Base-by-base conservation (phyloP, 2,329 filamentous ascomycete genomes). In the Cercospora brassicicola region DNA sequence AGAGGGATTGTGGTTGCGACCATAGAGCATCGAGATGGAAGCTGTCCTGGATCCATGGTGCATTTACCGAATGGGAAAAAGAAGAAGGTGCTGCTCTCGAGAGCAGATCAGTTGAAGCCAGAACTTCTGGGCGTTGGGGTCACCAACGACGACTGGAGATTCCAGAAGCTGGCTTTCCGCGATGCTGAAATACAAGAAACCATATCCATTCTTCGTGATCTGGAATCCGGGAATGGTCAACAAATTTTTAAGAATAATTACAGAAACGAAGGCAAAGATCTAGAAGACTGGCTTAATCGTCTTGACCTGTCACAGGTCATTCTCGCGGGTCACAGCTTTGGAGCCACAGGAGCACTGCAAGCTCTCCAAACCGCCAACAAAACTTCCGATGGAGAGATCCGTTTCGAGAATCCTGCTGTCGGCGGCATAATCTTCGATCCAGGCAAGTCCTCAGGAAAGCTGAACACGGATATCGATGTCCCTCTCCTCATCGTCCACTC, bases 301-400 rank as follows among this genome's bases (percentile, higher is more conserved):
- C 82, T 90, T 4, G 82, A 89, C 75, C 79, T 84, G 31, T 78
- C 82, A 31, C 81, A 84, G 45, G 82, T 88, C 71, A 82, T 85
- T 55, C 82, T 90, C 8, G 85, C 81, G 2, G 88, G 88, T 0
- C 88, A 90, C 74, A 89, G 87, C 0, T 89, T 88, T 77, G 88
- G 88, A 53, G 88, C 88, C 2, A 90, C 88, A 0, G 84, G 86
- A 2, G 87, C 86, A 0, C 80, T 90, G 18, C 86, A 88, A 68
- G 84, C 86, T 3, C 80, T 90, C 6, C 84, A 84, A 62, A 80
- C 79, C 36, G 84, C 81, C 8, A 80, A 82, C 10, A 81, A 71
- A 63, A 66, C 81, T 65, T 71, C 74, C 66, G 18, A 57, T 10
- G 48, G 60, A 10, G 20, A 36, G 7, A 65, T 36, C 5, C 42